Evolutionary conservation across 768 basidiomycete genomes (phyloP).

Genomic region (Tylopilus plumbeoviolaceoides): DNA sequence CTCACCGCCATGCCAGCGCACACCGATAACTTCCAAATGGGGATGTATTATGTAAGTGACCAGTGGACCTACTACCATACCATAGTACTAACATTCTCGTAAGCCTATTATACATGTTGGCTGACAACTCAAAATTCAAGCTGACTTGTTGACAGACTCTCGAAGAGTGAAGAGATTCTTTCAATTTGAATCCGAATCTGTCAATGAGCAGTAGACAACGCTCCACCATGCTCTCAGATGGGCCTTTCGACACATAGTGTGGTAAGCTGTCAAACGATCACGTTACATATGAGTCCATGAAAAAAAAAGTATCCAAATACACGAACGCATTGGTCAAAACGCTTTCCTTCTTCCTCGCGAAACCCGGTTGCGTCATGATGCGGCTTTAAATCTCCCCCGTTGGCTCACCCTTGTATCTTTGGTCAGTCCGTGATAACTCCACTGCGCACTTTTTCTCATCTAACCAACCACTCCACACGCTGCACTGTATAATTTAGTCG

Average conservation of each 20-base stretch:
- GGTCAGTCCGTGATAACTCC: neutral
- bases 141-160: neutral
- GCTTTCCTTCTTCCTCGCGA: neutral
- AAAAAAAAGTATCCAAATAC: neutral
- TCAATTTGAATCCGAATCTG: neutral
- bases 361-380: neutral
- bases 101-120: neutral
- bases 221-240: no score
- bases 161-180: neutral
- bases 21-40: no score
- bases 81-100: neutral
- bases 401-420: conserved; percentile 11
- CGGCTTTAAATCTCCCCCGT: conserved; percentile 9
- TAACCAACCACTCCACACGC: no score
- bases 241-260: no score
- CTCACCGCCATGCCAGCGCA: no score
- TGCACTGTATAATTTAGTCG: no score
- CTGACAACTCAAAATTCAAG: neutral
- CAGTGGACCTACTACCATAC: no score
- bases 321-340: neutral
- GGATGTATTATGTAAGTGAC: no score
- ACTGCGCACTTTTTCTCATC: neutral
- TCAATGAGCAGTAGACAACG: no score
- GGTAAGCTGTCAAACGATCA: neutral
- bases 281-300: neutral